Base-by-base conservation (phyloP, 352 stramenopile species). In the Globisporangium acanthophoron region DNA sequence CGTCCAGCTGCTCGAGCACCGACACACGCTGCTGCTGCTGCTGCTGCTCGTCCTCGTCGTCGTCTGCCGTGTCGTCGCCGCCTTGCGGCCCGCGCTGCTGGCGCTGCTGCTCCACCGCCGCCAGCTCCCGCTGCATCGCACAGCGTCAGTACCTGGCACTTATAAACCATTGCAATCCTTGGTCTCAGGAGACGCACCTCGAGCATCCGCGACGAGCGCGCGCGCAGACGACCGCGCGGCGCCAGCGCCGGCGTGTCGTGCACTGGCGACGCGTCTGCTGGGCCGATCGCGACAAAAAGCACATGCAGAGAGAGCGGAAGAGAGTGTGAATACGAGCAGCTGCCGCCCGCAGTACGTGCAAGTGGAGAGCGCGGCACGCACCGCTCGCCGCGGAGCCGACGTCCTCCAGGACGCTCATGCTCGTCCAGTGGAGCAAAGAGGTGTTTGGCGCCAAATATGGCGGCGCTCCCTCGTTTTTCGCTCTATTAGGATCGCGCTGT, bases 381-480 rank as follows among this genome's bases (percentile, higher is more conserved):
- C 67, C 64, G 52, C 67, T 71, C 31, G 64, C 48, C 11, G 59
- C 62, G 16, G 62, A 67, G 45, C 54, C 64, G 47, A 71, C 44
- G 43, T 71, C 67, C 54, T 74, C 67, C 33, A 74, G 41, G 27
- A 74, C 46, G 46, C 67, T 74, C 64, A 74, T 73, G 41, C n/a
- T 6, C 11, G 5, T 18, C 39, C 37, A 21, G 24, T 59, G 18
- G 33, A 37, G 33, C 33, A 37, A 37, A 37, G 24, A 27, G 24
- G 24, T 27, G 24, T 27, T 27, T 37, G 33, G 33, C 33, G 33
- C 33, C 9, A 37, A 37, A 37, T 12, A 6, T 11, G 3, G 33
- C 33, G 33, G 9, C 33, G 4, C 5, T 37, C 33, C 33, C 33
- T 37, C 33, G 33, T 11, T 37, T 37, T 37, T 11, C 33, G 33